Evolutionary conservation across 805 yeast species (phyloP).

Genomic region (Candida chauliodis): DNA sequence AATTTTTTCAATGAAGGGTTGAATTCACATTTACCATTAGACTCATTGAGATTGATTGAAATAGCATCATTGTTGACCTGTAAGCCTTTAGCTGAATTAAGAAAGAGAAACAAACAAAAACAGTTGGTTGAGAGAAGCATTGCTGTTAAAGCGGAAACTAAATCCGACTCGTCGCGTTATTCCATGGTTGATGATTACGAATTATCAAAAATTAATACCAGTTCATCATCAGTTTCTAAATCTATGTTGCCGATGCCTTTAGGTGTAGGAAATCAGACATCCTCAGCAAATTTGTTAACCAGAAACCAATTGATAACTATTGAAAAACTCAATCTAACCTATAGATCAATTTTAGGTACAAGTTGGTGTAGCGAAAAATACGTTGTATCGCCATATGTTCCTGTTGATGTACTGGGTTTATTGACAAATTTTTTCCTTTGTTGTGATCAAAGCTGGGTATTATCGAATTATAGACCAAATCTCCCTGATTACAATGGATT

Average conservation of each 20-base stretch:
- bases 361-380: conserved; percentile 42
- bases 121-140: conserved; percentile 57
- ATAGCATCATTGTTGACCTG: conserved; percentile 59
- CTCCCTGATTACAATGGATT: conserved; percentile 60
- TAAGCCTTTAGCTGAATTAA: conserved; percentile 45
- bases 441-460: conserved; percentile 56
- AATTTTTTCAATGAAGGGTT: conserved; percentile 79
- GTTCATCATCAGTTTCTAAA: conserved; percentile 42
- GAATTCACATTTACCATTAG: conserved; percentile 59
- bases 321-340: conserved; percentile 49
- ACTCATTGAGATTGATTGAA: conserved; percentile 58
- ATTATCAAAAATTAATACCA: conserved; percentile 47
- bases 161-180: conserved; percentile 28
- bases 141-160: conserved; percentile 28
- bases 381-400: conserved; percentile 26
- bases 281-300: conserved; percentile 36
- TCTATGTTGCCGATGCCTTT: conserved; percentile 42
- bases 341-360: conserved; percentile 48
- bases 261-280: conserved; percentile 41
- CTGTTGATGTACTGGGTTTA: conserved; percentile 31
- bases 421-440: conserved; percentile 47
- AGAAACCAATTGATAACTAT: conserved; percentile 39
- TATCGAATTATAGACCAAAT: conserved; percentile 50
- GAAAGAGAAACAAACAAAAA: conserved; percentile 20
- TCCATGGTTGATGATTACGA: conserved; percentile 60